These are phyloP conservation scores for Hymenoscyphus occultus DNA, from an alignment of 2,329 filamentous ascomycete species.

Conservation along the genomic window DNA sequence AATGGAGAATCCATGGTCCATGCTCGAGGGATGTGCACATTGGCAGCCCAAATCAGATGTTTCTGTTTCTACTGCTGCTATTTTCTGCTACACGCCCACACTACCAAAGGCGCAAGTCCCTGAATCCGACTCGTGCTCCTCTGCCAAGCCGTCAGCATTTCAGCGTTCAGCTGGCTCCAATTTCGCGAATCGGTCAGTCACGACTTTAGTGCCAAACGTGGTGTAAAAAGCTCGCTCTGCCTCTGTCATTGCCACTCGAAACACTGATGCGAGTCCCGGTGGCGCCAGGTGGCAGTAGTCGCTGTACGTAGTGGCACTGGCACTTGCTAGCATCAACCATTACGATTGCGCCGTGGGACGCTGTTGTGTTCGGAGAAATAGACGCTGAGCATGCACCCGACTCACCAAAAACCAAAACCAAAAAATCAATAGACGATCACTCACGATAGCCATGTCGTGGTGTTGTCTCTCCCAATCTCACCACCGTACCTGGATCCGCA, in stretches of 20 bases:
- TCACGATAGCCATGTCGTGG: background rate
- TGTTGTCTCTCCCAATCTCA: background rate
- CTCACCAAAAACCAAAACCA: too few species aligned
- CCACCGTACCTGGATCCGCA: background rate
- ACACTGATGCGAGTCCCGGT: background rate
- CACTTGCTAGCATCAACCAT: background rate
- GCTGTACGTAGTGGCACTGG: background rate
- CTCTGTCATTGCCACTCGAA: too few species aligned
- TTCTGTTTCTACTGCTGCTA: background rate
- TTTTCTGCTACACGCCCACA: too few species aligned
- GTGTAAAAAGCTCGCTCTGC: background rate
- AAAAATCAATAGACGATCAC: too few species aligned
- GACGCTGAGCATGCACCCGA: too few species aligned
- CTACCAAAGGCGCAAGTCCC: background rate
- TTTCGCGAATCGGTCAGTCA: background rate
- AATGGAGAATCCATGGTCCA: background rate
- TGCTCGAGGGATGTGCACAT: background rate
- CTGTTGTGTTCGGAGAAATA: conserved; percentile 3
- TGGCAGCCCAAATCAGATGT: background rate
- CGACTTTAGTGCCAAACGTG: background rate
- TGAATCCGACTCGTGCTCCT: background rate
- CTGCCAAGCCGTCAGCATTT: background rate
- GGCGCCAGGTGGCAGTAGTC: background rate
- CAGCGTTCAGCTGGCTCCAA: background rate
- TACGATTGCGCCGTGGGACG: background rate